These are phyloP conservation scores for Xylaria sp. DNA, from an alignment of 2,329 filamentous ascomycete species.

Conservation along the genomic window DNA sequence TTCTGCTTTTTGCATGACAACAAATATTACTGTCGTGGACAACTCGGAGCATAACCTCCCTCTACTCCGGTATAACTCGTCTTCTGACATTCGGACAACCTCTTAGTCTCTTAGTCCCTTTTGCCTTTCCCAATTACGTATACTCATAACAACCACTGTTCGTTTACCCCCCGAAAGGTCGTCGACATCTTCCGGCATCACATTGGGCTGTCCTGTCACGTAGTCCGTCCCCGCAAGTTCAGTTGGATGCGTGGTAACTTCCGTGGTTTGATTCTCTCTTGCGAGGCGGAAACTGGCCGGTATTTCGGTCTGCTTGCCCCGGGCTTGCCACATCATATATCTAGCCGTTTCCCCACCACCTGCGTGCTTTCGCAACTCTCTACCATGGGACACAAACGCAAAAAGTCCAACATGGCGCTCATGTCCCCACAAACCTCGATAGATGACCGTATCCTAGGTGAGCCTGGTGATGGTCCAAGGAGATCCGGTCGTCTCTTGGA, in stretches of 20 bases:
- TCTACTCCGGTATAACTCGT: neutral
- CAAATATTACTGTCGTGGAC: too few relatives aligned
- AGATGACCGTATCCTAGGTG: slow-evolving; percentile 6
- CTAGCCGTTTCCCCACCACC: neutral
- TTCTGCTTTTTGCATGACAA: neutral
- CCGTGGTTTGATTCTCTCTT: slow-evolving; percentile 38
- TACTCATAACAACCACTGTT: too few relatives aligned
- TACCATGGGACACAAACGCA: slow-evolving; percentile 55
- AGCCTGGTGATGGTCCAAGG: slow-evolving; percentile 23
- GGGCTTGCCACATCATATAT: slow-evolving; percentile 33
- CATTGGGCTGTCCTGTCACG: neutral
- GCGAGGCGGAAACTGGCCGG: slow-evolving; percentile 25
- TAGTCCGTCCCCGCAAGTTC: neutral
- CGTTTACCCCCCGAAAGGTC: too few relatives aligned
- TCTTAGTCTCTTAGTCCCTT: too few relatives aligned
- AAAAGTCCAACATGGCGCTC: slow-evolving; percentile 45
- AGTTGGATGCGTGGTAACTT: slow-evolving; percentile 39
- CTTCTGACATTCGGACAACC: too few relatives aligned
- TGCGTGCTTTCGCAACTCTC: neutral
- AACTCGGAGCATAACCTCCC: too few relatives aligned
- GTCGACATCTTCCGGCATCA: neutral
- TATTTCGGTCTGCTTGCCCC: slow-evolving; percentile 35
- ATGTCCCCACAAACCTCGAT: slow-evolving; percentile 16
- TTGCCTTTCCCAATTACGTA: too few relatives aligned
- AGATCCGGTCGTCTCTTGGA: slow-evolving; percentile 42